These are phyloP conservation scores for Quercus cerris DNA, from an alignment of 306 rosid genomes.

Conservation along the genomic window DNA sequence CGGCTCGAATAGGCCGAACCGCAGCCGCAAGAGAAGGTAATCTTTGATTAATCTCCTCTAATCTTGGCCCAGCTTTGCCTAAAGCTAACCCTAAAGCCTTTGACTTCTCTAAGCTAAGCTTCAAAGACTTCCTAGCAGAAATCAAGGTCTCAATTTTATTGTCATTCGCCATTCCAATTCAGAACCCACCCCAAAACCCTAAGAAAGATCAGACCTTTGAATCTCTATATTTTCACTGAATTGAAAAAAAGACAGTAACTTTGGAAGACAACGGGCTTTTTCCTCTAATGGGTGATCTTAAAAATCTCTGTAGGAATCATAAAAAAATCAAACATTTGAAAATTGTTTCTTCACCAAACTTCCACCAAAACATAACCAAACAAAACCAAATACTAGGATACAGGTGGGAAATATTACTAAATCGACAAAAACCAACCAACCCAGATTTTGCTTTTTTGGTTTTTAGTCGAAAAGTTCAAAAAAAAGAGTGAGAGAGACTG, in stretches of 20 bases:
- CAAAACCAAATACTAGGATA: slow-evolving; percentile 7
- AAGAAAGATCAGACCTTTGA: slow-evolving; percentile 3
- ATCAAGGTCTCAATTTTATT: slow-evolving; percentile 50
- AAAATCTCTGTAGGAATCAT: slow-evolving; percentile 44
- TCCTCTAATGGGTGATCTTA: slow-evolving; percentile 1
- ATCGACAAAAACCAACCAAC: slow-evolving; percentile 10
- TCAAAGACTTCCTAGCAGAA: slow-evolving; percentile 71
- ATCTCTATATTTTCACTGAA: slow-evolving; percentile 17
- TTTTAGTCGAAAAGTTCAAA: neutral
- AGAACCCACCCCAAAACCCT: slow-evolving; percentile 22
- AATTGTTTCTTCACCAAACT: slow-evolving; percentile 19
- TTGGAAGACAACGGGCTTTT: slow-evolving; percentile 12
- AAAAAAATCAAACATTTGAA: slow-evolving; percentile 37
- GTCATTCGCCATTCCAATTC: slow-evolving; percentile 56
- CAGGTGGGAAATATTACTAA: neutral
- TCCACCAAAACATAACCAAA: slow-evolving; percentile 12
- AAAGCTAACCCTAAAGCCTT: slow-evolving; percentile 64
- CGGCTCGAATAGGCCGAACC: slow-evolving; percentile 88
- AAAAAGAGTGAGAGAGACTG: neutral
- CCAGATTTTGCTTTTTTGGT: neutral
- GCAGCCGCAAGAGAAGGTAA: slow-evolving; percentile 77
- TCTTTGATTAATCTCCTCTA: slow-evolving; percentile 69
- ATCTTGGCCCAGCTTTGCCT: slow-evolving; percentile 75
- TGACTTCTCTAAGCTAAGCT: slow-evolving; percentile 78
- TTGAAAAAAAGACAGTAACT: neutral